Percentiles rank a stretch among this genome's conserved stretches.
Evolutionary conservation across 176 grass and related monocot species (phyloP).

Genomic region (Rhynchospora breviuscula): DNA sequence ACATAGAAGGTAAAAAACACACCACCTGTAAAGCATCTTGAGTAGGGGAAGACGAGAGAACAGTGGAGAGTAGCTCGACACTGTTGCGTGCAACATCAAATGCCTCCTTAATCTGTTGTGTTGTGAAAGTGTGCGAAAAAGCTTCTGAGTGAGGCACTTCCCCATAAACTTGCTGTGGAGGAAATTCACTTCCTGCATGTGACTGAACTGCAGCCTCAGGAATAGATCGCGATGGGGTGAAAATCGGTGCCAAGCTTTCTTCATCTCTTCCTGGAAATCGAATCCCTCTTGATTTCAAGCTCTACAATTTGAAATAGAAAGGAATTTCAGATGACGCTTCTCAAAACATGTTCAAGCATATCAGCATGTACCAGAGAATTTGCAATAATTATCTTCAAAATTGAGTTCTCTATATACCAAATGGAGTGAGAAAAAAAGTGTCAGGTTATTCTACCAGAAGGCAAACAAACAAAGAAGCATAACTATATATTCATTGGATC

Average conservation of each 20-base stretch:
- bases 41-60: constrained; percentile 86
- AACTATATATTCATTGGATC: background rate
- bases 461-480: background rate
- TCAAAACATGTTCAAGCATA: background rate
- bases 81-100: constrained; percentile 92
- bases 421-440: background rate
- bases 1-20: constrained; percentile 3
- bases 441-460: background rate
- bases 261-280: constrained; percentile 79
- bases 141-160: constrained; percentile 31
- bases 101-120: constrained; percentile 73
- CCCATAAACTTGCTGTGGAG: constrained; percentile 47
- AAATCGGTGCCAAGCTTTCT: constrained; percentile 70
- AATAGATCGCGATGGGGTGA: constrained; percentile 64
- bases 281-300: constrained; percentile 92
- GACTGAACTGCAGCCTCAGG: constrained; percentile 30
- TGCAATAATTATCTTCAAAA: background rate
- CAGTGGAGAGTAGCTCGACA: constrained; percentile 83
- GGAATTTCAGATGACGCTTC: background rate
- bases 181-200: constrained; percentile 34
- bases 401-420: background rate
- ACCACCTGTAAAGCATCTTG: constrained; percentile 89
- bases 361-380: background rate
- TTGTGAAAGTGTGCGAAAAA: constrained; percentile 43
- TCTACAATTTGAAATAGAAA: constrained; percentile 30